Base-by-base conservation (phyloP, 768 basidiomycete genomes). In the Pleurotus salmoneostramineus region DNA sequence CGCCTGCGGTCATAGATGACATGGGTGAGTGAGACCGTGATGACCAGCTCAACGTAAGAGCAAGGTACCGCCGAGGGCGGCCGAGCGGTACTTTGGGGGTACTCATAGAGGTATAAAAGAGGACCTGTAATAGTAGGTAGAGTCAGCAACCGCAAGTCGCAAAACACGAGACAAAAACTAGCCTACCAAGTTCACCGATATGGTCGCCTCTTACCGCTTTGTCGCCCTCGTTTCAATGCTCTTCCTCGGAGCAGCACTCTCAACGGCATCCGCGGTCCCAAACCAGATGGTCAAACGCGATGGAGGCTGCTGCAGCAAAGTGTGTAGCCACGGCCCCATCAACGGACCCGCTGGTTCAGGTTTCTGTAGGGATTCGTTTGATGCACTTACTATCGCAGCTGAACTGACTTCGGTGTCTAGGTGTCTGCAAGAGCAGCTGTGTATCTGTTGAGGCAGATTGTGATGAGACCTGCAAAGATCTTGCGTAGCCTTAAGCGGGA, bases 371-470 rank as follows among this genome's bases (percentile, higher is more conserved):
- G 48, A 49, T 31, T 5, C 8, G 33, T 12, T 5, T 49, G 33
- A 8, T 49, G 6, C 27, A 8, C 48, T 49, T 31, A 21, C 11
- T 32, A 32, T 27, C 40, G 12, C 21, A 27, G 21, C 21, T 27
- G 21, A 27, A 27, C 40, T 50, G 15, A 32, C 21, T 27, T 27
- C 10, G 11, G 27, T 21, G 17, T 17, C 12, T 31, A 55, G 52
- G 52, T 6, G 37, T 55, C 27, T 55, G 52, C 52, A 55, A 31
- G 40, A 55, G 52, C 7, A 55, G 52, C 52, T 55, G 52, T 27
- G 40, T 43, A 17, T 55, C 52, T 17, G 52, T 55, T 4, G 52
- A 55, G n/a, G 40, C 35, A 8, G 52, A 55, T 31, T 55, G 52
- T n/a, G 52, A 55, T 31, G 40, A 21, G 3, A 11, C 15, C 17